Percentiles rank a stretch among this genome's conserved stretches.
Evolutionary conservation across 2,329 filamentous ascomycete genomes (phyloP).

Genomic region (Talaromyces pinophilus): DNA sequence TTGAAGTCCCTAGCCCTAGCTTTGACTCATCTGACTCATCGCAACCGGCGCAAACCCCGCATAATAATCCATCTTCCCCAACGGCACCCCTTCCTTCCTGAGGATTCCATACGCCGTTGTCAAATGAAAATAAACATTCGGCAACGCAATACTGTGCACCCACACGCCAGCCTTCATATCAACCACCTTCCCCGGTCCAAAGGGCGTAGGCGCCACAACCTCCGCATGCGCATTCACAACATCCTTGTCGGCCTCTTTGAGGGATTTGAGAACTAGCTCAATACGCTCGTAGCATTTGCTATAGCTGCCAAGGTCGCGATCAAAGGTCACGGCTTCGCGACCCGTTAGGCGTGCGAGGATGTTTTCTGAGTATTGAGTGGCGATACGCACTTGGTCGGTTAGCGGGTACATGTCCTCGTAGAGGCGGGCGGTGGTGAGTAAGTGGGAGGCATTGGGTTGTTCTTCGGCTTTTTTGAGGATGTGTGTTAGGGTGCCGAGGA

Average conservation of each 20-base stretch:
- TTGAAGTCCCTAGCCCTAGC: too few species aligned
- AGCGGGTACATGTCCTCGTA: slow-evolving; percentile 31
- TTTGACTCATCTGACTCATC: background rate
- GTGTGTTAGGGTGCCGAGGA: slow-evolving; percentile 12
- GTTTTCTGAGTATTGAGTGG: slow-evolving; percentile 12
- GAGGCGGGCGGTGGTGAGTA: slow-evolving; percentile 13
- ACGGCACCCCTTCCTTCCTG: slow-evolving; percentile 59
- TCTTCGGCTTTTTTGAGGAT: slow-evolving; percentile 17
- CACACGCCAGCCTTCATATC: slow-evolving; percentile 1
- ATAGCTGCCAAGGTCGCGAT: slow-evolving; percentile 52
- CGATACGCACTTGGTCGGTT: slow-evolving; percentile 50
- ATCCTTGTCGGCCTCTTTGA: slow-evolving; percentile 47
- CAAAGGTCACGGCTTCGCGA: slow-evolving; percentile 28
- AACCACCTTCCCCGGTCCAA: slow-evolving; percentile 1
- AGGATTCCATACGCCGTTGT: slow-evolving; percentile 63
- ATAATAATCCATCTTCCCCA: slow-evolving; percentile 64
- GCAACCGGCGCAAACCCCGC: slow-evolving; percentile 23
- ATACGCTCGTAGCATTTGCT: slow-evolving; percentile 53
- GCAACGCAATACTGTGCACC: slow-evolving; percentile 44
- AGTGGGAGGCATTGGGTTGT: slow-evolving; percentile 1
- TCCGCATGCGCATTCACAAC: slow-evolving; percentile 5
- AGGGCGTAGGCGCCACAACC: background rate
- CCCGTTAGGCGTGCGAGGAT: slow-evolving; percentile 6
- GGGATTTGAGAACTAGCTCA: slow-evolving; percentile 49
- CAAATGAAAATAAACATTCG: slow-evolving; percentile 67